Percentiles rank a stretch among this genome's conserved stretches.
These are phyloP conservation scores for Tieghemostelium lacteum DNA, from an alignment of 78 protist genomes.

Conservation along the genomic window DNA sequence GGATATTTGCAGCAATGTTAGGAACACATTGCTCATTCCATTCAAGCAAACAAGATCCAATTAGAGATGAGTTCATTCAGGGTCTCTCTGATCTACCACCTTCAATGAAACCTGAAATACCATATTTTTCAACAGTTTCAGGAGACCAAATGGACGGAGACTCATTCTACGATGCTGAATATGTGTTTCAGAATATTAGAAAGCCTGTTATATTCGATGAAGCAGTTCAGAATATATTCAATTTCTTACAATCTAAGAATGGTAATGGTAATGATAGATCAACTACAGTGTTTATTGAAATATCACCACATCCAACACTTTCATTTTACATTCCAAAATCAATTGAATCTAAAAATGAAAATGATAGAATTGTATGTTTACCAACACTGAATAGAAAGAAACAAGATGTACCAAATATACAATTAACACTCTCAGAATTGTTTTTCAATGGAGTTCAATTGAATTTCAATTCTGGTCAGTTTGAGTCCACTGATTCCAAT, in stretches of 20 bases:
- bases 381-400: conserved; percentile 12
- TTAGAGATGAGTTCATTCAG: conserved; percentile 7
- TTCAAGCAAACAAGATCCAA: background rate
- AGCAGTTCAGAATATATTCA: conserved; percentile 20
- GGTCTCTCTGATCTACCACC: background rate
- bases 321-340: background rate
- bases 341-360: background rate
- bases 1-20: background rate
- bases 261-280: no score
- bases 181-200: conserved; percentile 4
- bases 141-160: background rate
- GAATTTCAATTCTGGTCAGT: conserved; percentile 17
- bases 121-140: background rate
- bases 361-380: background rate
- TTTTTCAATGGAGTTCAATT: conserved; percentile 31
- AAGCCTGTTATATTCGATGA: conserved; percentile 4
- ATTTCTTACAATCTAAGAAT: background rate
- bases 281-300: conserved; percentile 19
- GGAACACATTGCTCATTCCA: background rate
- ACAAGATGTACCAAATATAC: no score
- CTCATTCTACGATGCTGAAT: background rate
- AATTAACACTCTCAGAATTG: no score
- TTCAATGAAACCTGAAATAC: background rate
- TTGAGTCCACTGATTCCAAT: background rate
- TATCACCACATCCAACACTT: conserved; percentile 57